Conservation (phyloP, 1,139 yeast species). For the Lodderomyces parapsilosis region DNA sequence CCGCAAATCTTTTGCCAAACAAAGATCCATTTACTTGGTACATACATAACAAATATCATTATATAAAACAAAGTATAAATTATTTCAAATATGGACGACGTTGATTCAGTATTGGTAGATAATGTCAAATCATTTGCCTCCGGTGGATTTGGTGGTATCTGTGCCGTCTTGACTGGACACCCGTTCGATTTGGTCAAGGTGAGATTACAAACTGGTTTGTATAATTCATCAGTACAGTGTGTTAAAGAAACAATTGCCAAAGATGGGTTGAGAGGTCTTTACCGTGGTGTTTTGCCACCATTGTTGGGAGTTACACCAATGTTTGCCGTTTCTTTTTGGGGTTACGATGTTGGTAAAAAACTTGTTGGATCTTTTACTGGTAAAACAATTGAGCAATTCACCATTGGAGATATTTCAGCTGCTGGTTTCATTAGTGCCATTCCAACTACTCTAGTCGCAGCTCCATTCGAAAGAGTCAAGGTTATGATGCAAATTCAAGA, state of each 20-base stretch:
- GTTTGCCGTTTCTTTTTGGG: slow-evolving; percentile 99
- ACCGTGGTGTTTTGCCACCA: slow-evolving; percentile 88
- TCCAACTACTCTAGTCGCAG: slow-evolving; percentile 93
- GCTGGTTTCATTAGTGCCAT: slow-evolving; percentile 97
- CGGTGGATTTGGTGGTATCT: slow-evolving; percentile 70
- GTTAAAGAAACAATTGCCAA: slow-evolving; percentile 64
- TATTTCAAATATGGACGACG: slow-evolving; percentile 43
- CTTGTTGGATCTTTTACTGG: slow-evolving; percentile 53
- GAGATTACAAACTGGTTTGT: slow-evolving; percentile 77
- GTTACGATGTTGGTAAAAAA: slow-evolving; percentile 89
- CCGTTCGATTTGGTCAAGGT: slow-evolving; percentile 95
- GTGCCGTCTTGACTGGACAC: slow-evolving; percentile 74
- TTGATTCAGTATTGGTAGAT: slow-evolving; percentile 47
- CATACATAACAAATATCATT: no score
- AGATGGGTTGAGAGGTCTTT: slow-evolving; percentile 78
- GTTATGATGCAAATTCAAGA: slow-evolving; percentile 85
- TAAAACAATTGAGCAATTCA: slow-evolving; percentile 41
- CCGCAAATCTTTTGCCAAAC: background rate
- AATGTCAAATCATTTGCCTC: slow-evolving; percentile 79
- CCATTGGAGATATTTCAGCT: slow-evolving; percentile 72
- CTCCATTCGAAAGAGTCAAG: slow-evolving; percentile 95
- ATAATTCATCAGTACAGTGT: slow-evolving; percentile 62
- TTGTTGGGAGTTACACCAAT: slow-evolving; percentile 94
- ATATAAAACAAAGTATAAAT: background rate
- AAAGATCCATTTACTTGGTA: no score